Conservation (phyloP, 2,329 filamentous ascomycete genomes). For the Neofusicoccum kwambonambiense region DNA sequence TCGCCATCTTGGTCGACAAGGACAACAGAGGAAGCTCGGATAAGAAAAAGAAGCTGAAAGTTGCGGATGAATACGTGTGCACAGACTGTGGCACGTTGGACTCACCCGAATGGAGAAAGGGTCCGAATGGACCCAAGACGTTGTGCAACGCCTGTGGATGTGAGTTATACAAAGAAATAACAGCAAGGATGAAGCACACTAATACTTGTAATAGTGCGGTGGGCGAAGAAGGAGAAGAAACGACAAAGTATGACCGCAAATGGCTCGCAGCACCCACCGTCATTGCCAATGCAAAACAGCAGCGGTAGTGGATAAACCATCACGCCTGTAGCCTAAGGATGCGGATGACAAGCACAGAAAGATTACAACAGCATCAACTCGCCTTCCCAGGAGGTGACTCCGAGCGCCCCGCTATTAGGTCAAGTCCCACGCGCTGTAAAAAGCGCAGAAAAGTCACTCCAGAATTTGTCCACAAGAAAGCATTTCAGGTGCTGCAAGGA, state of each 20-base stretch:
- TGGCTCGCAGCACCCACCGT: conserved; percentile 8
- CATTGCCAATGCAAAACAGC: conserved; percentile 17
- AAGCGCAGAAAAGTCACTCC: not conserved
- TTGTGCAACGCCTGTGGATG: conserved; percentile 94
- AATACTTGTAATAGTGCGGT: conserved; percentile 46
- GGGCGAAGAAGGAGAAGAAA: conserved; percentile 77
- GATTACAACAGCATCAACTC: not conserved
- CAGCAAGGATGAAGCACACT: not conserved
- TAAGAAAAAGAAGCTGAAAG: conserved; percentile 83
- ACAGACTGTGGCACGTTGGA: conserved; percentile 93
- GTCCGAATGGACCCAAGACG: conserved; percentile 88
- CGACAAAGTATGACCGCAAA: conserved; percentile 28
- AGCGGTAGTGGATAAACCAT: conserved; percentile 15
- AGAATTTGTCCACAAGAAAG: not conserved
- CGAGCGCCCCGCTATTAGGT: not conserved
- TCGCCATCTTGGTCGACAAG: conserved; percentile 77
- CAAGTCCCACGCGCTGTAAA: not conserved
- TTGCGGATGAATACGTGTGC: conserved; percentile 84
- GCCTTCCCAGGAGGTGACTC: not conserved
- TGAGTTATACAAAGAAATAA: conserved; percentile 36
- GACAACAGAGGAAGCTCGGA: conserved; percentile 67
- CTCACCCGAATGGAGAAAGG: conserved; percentile 94
- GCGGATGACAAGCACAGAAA: not conserved
- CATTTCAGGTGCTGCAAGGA: not conserved
- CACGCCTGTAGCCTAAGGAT: not conserved